These are phyloP conservation scores for Senna tora DNA, from an alignment of 306 rosid genomes.

Conservation along the genomic window DNA sequence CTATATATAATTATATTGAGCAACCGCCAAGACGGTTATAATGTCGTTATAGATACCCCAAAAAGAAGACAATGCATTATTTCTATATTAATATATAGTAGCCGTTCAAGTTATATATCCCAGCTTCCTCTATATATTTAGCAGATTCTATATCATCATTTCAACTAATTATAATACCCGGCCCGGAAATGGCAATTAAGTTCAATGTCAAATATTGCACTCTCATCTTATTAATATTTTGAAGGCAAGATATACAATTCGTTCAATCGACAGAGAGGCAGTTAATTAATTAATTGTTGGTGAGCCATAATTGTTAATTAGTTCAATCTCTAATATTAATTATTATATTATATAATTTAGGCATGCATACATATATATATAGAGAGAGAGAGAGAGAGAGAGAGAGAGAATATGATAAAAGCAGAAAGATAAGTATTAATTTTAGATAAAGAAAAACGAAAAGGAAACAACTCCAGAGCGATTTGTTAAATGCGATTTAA, in stretches of 20 bases:
- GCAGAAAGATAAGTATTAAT: background rate
- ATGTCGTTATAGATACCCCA: background rate
- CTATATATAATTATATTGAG: too few species aligned
- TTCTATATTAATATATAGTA: background rate
- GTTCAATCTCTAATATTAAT: conserved; percentile 1
- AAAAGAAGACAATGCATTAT: background rate
- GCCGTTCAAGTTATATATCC: background rate
- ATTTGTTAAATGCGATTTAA: background rate
- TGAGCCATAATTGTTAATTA: conserved; percentile 17
- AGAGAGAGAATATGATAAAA: background rate
- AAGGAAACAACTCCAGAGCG: background rate
- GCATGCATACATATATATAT: too few species aligned
- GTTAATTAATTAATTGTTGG: conserved; percentile 11
- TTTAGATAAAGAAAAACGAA: background rate
- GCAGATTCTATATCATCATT: background rate
- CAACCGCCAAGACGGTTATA: conserved; percentile 19
- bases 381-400: too few species aligned
- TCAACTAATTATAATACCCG: background rate
- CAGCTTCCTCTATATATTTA: background rate
- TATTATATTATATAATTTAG: too few species aligned
- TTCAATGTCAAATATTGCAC: background rate
- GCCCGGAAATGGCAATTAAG: background rate
- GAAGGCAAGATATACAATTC: background rate
- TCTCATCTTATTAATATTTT: background rate
- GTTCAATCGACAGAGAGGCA: background rate